phyloP scores from a whole-genome alignment of 495 filamentous ascomycete genomes.

The Lindgomyces ingoldianus region DNA sequence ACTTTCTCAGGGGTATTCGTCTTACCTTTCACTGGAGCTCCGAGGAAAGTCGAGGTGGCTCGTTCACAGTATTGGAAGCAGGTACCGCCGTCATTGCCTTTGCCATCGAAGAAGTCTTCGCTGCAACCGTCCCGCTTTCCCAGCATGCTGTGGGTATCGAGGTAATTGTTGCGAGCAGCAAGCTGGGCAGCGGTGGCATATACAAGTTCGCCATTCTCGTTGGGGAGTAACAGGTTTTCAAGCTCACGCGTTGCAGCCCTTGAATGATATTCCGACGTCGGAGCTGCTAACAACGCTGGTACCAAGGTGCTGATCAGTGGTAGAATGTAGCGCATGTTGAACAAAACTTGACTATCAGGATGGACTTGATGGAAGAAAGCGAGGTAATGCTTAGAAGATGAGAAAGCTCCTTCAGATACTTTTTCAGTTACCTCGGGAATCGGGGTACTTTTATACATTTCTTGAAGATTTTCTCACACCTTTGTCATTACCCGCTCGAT shows the following conservation, averaged over 20 bases:
- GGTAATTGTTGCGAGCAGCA: not conserved
- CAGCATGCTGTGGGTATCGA: not conserved
- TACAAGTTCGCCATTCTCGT: conserved; percentile 1
- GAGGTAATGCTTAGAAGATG: not conserved
- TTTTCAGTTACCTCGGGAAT: not conserved
- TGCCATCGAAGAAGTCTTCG: not conserved
- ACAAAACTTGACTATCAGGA: not conserved
- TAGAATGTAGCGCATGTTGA: not conserved
- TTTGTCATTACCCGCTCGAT: too few relatives aligned
- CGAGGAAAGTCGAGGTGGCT: not conserved
- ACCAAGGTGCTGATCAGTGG: not conserved
- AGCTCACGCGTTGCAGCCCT: not conserved
- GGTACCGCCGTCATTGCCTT: not conserved
- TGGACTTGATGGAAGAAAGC: not conserved
- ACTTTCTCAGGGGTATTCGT: not conserved
- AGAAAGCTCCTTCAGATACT: not conserved
- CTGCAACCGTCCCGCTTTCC: not conserved
- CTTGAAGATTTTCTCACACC: not conserved
- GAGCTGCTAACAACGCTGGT: not conserved
- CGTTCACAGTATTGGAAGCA: not conserved
- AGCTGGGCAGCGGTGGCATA: not conserved
- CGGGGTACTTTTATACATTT: not conserved
- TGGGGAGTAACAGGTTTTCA: not conserved
- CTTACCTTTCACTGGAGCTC: conserved; percentile 1
- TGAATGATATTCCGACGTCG: not conserved